Evolutionary conservation across 768 basidiomycete species (phyloP).

Genomic region (Kwoniella bestiolae): DNA sequence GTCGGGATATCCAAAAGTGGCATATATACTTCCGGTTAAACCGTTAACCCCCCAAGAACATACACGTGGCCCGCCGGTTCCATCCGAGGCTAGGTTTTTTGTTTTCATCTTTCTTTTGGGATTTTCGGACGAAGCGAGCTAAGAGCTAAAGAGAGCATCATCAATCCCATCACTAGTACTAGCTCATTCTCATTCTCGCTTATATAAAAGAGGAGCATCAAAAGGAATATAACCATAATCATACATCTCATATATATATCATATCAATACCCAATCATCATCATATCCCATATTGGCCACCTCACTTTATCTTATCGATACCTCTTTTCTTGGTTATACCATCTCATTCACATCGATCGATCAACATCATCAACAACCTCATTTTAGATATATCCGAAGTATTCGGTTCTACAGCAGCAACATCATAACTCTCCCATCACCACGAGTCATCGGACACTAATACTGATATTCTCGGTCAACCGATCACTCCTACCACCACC

Average conservation of each 20-base stretch:
- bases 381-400: not conserved
- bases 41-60: not conserved
- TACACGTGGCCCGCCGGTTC: not conserved
- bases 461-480: too few relatives aligned
- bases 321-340: not conserved
- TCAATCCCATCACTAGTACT: not conserved
- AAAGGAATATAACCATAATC: not conserved
- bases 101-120: not conserved
- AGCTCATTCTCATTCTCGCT: not conserved
- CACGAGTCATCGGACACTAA: too few relatives aligned
- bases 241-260: not conserved
- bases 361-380: slow-evolving; percentile 1
- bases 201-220: slow-evolving; percentile 1
- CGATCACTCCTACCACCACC: too few relatives aligned
- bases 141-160: not conserved
- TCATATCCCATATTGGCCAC: not conserved
- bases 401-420: slow-evolving; percentile 8
- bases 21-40: not conserved
- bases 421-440: not conserved
- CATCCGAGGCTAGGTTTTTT: not conserved
- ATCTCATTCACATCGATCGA: too few relatives aligned
- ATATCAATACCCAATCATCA: not conserved
- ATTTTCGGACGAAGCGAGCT: slow-evolving; percentile 15
- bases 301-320: not conserved
- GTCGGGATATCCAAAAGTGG: slow-evolving; percentile 1